Evolutionary conservation across 2,329 filamentous ascomycete species (phyloP), one percentile per base, ranked within the genome.

Genomic region (Helminthosporium solani): DNA sequence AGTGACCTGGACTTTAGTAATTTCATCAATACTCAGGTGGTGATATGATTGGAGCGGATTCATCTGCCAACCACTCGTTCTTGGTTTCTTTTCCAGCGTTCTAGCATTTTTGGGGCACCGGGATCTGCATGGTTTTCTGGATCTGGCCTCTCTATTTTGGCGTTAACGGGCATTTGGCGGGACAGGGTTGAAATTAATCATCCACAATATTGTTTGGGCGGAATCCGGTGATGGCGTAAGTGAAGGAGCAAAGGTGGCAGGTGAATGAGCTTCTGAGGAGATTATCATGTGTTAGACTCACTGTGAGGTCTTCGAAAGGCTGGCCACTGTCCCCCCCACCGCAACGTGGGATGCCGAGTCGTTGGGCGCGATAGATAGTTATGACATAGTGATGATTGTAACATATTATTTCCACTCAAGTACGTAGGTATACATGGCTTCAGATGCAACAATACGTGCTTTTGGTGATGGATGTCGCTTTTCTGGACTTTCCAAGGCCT

Each of bases 1-100:
- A 62, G 44, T 42, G 67, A 70, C 23, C 38, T 70, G 42, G 67
- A 70, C 34, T 69, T 70, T 50, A 68, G 47, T 53, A 66, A 49
- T 40, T 70, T 68, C 56, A 63, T 70, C 49, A 55, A 67, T 44
- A 68, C 67, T 50, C 63, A 61, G 27, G 57, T 66, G 9, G 60
- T 58, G 38, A 63, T 62, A 46, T 68, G 53, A 64, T 54, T 53
- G 45, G 52, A 37, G 42, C 49, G 43, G 43, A 33, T 31, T 44
- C 39, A 15, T 50, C 39, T 53, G 47, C 52, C 48, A 46, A 56
- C 53, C 42, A 53, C 54, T 46, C 49, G 38, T 50, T 58, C 18
- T 20, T 36, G 16, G 48, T 40, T 50, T 49, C 57, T 56, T 50
- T 42, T 66, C 52, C 56, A 61, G 65, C 65, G 64, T 67, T 68